Percentiles rank a stretch among this genome's conserved stretches.
phyloP scores from a whole-genome alignment of 169 alveolate species.

The Besnoitia besnoiti region DNA sequence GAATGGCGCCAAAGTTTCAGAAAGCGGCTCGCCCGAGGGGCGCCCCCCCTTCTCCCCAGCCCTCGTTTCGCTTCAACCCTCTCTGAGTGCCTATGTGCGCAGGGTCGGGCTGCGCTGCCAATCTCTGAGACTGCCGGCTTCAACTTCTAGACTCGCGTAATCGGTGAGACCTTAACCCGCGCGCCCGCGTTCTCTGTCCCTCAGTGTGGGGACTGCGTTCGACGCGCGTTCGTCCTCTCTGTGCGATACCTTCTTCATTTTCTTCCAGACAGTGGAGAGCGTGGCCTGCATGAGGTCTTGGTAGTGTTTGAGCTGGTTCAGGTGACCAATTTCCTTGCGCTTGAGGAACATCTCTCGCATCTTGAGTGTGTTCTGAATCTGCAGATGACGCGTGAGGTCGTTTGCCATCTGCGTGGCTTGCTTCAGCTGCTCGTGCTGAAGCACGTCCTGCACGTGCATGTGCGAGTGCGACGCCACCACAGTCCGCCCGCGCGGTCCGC shows the following conservation, averaged over 20 bases:
- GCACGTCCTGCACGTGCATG: constrained; percentile 46
- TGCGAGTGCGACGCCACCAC: constrained; percentile 19
- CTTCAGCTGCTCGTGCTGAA: constrained; percentile 56
- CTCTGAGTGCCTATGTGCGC: not conserved
- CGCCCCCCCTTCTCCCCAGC: too few species aligned
- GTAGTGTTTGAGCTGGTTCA: constrained; percentile 48
- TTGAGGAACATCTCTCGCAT: constrained; percentile 33
- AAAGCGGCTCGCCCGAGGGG: too few species aligned
- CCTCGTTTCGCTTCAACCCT: not conserved
- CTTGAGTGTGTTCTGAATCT: constrained; percentile 43
- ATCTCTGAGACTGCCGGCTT: too few species aligned
- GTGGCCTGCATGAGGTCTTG: constrained; percentile 58
- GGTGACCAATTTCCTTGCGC: constrained; percentile 58
- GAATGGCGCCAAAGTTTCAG: too few species aligned
- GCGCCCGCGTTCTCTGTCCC: not conserved
- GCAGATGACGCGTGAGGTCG: constrained; percentile 31
- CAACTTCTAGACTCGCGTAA: too few species aligned
- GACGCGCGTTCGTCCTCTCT: not conserved
- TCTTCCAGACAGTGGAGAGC: constrained; percentile 44
- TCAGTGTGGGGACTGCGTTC: not conserved
- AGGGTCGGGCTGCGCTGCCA: not conserved
- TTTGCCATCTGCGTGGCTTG: constrained; percentile 53
- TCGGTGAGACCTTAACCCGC: too few species aligned
- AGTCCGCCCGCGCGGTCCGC: constrained; percentile 57
- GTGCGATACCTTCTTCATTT: constrained; percentile 36